These are phyloP conservation scores for Saccharomyces pastorianus DNA, from an alignment of 1,139 yeast species.

Conservation along the genomic window DNA sequence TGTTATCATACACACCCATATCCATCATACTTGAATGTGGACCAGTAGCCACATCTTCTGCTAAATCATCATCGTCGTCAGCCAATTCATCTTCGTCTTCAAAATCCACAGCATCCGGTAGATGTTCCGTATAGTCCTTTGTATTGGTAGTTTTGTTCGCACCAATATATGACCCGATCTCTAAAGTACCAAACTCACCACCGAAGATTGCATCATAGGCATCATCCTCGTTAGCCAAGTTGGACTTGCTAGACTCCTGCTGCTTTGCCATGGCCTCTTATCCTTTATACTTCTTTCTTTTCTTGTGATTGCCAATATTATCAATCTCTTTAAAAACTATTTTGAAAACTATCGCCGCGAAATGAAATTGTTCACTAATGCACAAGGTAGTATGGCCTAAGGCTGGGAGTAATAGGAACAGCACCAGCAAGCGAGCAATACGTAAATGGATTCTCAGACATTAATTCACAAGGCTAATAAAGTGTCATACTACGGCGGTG, in stretches of 20 bases:
- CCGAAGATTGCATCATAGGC: slow-evolving; percentile 34
- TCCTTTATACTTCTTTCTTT: background rate
- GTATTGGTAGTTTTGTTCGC: slow-evolving; percentile 20
- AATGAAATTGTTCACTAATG: background rate
- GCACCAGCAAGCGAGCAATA: background rate
- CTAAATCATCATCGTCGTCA: slow-evolving; percentile 41
- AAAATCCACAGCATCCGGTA: slow-evolving; percentile 90
- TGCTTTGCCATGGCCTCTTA: background rate
- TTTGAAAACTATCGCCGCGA: background rate
- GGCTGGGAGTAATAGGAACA: background rate
- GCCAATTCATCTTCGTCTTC: slow-evolving; percentile 94
- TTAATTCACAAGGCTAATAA: slow-evolving; percentile 23
- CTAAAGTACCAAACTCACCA: slow-evolving; percentile 33
- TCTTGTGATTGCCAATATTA: background rate
- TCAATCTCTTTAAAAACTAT: background rate
- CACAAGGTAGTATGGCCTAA: background rate
- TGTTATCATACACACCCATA: slow-evolving; percentile 12
- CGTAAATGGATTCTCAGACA: slow-evolving; percentile 12
- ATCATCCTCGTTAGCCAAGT: slow-evolving; percentile 31
- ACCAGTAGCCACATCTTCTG: slow-evolving; percentile 39
- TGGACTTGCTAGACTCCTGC: slow-evolving; percentile 1
- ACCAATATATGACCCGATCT: slow-evolving; percentile 30
- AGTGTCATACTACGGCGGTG: slow-evolving; percentile 12
- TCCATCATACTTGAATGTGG: slow-evolving; percentile 21
- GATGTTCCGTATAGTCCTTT: slow-evolving; percentile 44